Evolutionary conservation across 495 filamentous ascomycete genomes (phyloP).

Genomic region (Corynascus novoguineensis): DNA sequence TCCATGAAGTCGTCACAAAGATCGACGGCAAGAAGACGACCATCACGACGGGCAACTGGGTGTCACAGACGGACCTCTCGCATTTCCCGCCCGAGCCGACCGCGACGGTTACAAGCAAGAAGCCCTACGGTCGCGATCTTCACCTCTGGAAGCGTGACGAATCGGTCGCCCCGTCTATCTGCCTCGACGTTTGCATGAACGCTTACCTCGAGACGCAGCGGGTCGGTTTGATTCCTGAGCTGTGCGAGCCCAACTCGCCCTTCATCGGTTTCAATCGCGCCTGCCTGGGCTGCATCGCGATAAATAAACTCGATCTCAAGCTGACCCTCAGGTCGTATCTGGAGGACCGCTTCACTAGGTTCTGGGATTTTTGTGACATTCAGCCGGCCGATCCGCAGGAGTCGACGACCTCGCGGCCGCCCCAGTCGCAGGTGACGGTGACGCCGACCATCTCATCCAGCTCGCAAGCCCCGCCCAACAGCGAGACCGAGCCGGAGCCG

Average conservation of each 20-base stretch:
- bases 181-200: constrained; percentile 52
- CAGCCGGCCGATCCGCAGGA: constrained; percentile 5
- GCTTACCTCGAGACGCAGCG: constrained; percentile 42
- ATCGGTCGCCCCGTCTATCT: constrained; percentile 38
- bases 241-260: constrained; percentile 41
- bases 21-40: constrained; percentile 28
- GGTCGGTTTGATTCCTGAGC: constrained; percentile 39
- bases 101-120: constrained; percentile 5
- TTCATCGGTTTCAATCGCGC: constrained; percentile 34
- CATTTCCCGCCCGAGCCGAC: constrained; percentile 30
- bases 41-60: constrained; percentile 43
- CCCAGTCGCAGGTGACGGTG: constrained; percentile 5
- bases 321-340: constrained; percentile 22
- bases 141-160: constrained; percentile 31
- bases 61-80: constrained; percentile 39
- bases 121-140: background rate
- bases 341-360: constrained; percentile 27
- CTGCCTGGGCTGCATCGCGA: constrained; percentile 40
- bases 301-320: constrained; percentile 18
- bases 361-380: constrained; percentile 29
- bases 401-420: constrained; percentile 14
- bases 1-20: constrained; percentile 20
- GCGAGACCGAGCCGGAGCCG: constrained; percentile 17
- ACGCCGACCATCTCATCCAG: constrained; percentile 17
- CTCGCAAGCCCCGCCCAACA: constrained; percentile 25